Evolutionary conservation across 2,329 filamentous ascomycete species (phyloP), one percentile per base, ranked within the genome.

Genomic region (Pseudogymnoascus sp.): DNA sequence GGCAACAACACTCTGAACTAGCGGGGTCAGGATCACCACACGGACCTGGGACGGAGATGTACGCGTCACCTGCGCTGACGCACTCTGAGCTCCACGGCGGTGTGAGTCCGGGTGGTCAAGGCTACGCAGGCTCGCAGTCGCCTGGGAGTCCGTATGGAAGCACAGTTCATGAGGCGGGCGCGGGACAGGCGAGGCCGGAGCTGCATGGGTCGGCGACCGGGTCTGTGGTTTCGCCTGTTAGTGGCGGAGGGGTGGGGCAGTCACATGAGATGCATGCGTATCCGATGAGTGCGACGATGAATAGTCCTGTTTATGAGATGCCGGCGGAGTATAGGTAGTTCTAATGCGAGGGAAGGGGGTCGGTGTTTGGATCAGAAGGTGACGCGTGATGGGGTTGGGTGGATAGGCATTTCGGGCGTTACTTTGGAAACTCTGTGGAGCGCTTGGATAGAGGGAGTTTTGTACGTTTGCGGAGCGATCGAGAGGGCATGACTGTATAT

Each of bases 231-330:
- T 31, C 25, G 8, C 46, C 46, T 1, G 4, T 53, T 53, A 53
- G 46, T 53, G 46, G 7, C 2, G 25, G 46, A 25, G 23, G 23
- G 5, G 14, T 16, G 40, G 42, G 42, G 6, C 42, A 53, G n/a
- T 10, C n/a, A 4, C 46, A 53, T 18, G 46, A 53, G 46, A 53
- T 53, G 46, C 8, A 53, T 16, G 25, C 46, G 25, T 53, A 53
- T 53, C 14, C 14, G 3, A 53, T 53, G 46, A 18, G 46, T n/a
- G 46, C 46, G n/a, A 53, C 46, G 14, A 53, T 53, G 46, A 53
- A 53, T 31, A 53, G 46, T 16, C 46, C 25, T 53, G 25, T 53
- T 31, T 53, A 53, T 53, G 46, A 53, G 25, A 53, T 53, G 46
- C 46, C 46, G 6, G 25, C 46, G 25, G 46, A 53, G 14, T 53